These are phyloP conservation scores for Lanmaoa pseudosensibilis DNA, from an alignment of 768 basidiomycete genomes.

Conservation along the genomic window DNA sequence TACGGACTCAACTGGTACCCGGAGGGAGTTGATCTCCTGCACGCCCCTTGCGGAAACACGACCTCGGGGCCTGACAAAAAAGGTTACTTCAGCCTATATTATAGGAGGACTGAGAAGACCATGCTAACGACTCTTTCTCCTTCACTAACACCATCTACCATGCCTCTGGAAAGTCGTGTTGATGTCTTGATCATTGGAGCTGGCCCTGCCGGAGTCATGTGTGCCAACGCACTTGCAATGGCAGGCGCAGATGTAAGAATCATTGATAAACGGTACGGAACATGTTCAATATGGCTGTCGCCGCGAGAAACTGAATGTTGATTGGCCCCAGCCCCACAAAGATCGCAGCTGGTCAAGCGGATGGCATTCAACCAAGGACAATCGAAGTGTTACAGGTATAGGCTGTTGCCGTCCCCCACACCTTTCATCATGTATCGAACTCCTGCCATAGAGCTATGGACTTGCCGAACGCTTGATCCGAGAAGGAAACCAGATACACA, in stretches of 20 bases:
- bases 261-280: constrained; percentile 44
- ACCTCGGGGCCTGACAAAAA: neutral
- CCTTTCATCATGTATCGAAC: neutral
- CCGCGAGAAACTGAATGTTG: neutral
- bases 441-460: constrained; percentile 63
- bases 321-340: constrained; percentile 35
- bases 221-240: constrained; percentile 51
- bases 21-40: no score
- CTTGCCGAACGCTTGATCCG: constrained; percentile 61
- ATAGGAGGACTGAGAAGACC: no score
- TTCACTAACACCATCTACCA: constrained; percentile 1
- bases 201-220: constrained; percentile 65
- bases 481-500: constrained; percentile 69
- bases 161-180: constrained; percentile 33
- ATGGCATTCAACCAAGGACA: constrained; percentile 56
- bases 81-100: neutral
- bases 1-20: no score
- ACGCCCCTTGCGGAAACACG: no score
- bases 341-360: constrained; percentile 51
- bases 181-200: constrained; percentile 53
- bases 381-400: constrained; percentile 53
- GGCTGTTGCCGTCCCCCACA: neutral
- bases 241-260: constrained; percentile 47
- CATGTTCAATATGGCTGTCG: neutral
- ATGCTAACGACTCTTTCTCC: neutral